Evolutionary conservation across 2,329 filamentous ascomycete species (phyloP), one percentile per base, ranked within the genome.

Genomic region (Paraphoma chrysanthemicola): DNA sequence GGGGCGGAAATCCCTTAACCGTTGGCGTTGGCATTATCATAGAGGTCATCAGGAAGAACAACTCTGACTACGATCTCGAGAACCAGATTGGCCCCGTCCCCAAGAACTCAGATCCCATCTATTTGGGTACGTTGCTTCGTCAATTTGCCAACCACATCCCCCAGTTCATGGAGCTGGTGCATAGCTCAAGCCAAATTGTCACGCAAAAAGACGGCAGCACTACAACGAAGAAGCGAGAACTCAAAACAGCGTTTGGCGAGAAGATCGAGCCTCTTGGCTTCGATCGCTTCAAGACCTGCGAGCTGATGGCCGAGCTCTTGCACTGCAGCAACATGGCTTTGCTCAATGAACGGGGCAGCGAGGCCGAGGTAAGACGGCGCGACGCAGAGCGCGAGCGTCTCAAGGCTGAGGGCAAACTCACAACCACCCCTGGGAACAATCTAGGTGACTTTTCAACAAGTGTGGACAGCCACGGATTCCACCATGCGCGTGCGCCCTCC

Each of bases 301-400:
- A 99, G 78, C 83, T 99, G 57, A 98, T 99, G 95, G 95, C 95
- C 1, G 95, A 99, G 77, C 82, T 99, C 44, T 80, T 99, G 39
- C 95, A 99, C 77, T 99, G 95, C 78, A 98, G 94, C 76, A 99
- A 99, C 74, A 99, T 99, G 95, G 93, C 91, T 6, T 82, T 99
- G 36, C 81, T 99, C 63, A 99, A 99, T 72, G 93, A 98, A 74
- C 82, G 87, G 9, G 95, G 94, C 31, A 93, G 93, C 10, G 93
- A 99, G 73, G 89, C 92, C 63, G 87, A 97, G 62, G 92, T 98
- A 57, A 87, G 85, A 58, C 83, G 87, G 42, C 86, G 95, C 57
- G 93, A 99, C 71, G 79, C 83, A 10, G 93, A 97, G 73, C 88
- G 95, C 48, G 91, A 96, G 64, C 86, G 87, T 39, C 80, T 98